Evolutionary conservation across 1,139 yeast genomes (phyloP).

Genomic region (Blastobotrys malaysiensis): DNA sequence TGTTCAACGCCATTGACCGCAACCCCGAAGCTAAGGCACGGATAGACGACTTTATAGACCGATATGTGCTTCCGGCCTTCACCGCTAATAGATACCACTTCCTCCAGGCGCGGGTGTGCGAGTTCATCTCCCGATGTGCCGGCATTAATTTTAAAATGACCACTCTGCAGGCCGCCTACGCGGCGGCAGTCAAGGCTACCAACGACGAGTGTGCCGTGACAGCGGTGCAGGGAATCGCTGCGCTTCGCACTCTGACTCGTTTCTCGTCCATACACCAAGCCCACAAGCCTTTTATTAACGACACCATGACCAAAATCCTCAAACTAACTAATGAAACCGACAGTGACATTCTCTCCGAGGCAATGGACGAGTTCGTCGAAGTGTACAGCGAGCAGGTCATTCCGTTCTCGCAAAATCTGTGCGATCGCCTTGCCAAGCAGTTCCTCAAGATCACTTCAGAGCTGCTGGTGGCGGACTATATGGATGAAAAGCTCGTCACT

Average conservation of each 20-base stretch:
- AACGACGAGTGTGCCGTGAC: neutral
- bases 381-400: constrained; percentile 11
- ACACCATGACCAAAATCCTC: constrained; percentile 14
- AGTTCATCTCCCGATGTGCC: constrained; percentile 1
- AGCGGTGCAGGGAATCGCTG: constrained; percentile 1
- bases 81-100: neutral
- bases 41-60: neutral
- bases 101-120: constrained; percentile 5
- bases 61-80: neutral
- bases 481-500: neutral
- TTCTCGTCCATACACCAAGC: constrained; percentile 1
- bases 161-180: neutral
- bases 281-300: constrained; percentile 8
- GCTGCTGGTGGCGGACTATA: neutral
- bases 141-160: constrained; percentile 1
- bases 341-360: constrained; percentile 13
- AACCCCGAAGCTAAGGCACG: neutral
- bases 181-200: neutral
- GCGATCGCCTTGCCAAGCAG: constrained; percentile 10
- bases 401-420: constrained; percentile 13
- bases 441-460: constrained; percentile 2
- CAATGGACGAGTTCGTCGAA: constrained; percentile 14
- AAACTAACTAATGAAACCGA: constrained; percentile 10
- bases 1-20: neutral
- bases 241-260: constrained; percentile 1